Conservation (phyloP, 768 basidiomycete genomes). For the Dacryopinax spathularia region DNA sequence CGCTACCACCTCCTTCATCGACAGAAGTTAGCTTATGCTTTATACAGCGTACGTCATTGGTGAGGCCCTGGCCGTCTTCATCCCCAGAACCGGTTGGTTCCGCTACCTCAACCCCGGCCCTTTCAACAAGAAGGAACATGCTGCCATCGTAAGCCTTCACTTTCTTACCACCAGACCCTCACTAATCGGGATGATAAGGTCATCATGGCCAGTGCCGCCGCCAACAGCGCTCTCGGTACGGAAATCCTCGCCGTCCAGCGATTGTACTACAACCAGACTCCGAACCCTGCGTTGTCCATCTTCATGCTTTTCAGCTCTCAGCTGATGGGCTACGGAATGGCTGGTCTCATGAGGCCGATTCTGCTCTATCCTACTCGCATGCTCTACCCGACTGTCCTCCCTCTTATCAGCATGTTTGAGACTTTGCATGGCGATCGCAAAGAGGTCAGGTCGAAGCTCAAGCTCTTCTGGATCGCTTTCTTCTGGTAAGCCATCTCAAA, state of each 20-base stretch:
- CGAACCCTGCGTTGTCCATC: constrained; percentile 33
- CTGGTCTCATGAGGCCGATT: constrained; percentile 35
- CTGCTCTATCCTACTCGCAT: constrained; percentile 42
- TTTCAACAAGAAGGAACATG: constrained; percentile 48
- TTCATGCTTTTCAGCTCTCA: constrained; percentile 30
- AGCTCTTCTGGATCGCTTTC: constrained; percentile 42
- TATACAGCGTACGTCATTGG: constrained; percentile 35
- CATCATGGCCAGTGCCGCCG: constrained; percentile 43
- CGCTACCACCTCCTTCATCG: neutral
- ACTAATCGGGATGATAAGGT: constrained; percentile 13
- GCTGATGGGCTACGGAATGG: constrained; percentile 40
- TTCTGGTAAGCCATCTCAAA: neutral
- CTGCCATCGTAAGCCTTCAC: constrained; percentile 29
- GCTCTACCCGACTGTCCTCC: constrained; percentile 36
- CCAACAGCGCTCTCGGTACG: constrained; percentile 39
- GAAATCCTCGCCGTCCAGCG: constrained; percentile 42
- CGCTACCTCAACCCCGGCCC: constrained; percentile 43
- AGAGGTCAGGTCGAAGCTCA: constrained; percentile 30
- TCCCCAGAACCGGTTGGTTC: constrained; percentile 34
- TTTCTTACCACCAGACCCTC: neutral
- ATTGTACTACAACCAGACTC: constrained; percentile 39
- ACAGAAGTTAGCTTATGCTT: neutral
- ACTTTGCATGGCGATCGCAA: constrained; percentile 32
- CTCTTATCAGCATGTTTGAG: constrained; percentile 37
- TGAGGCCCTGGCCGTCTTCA: constrained; percentile 31